Evolutionary conservation across 306 rosid genomes (phyloP), one percentile per base, ranked within the genome.

Genomic region (Abrus pulchellus): DNA sequence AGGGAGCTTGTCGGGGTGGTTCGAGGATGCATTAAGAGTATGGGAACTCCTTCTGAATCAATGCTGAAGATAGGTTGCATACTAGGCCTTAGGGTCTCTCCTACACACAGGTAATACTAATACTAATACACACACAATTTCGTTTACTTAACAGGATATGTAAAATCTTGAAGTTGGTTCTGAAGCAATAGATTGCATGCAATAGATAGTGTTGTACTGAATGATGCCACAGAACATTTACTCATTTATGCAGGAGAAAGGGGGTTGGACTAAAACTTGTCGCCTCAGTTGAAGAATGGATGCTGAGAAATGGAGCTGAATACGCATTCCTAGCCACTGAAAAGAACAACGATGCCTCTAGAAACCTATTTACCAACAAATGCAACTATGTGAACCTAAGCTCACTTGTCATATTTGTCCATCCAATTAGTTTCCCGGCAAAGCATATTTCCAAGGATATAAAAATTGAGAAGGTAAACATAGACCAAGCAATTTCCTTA

Each of bases 41-140:
- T 92, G 79, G 71, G 59, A 61, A 86, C 89, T 83, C 65, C 66
- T 48, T 78, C 82, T 71, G 90, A 90, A 49, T 81, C 82, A 62
- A 65, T 85, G 50, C 55, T 88, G 78, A 88, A 85, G 80, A 89
- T 92, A 49, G 97, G 94, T 52, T 90, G 88, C 72, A 83, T 92
- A 45, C 77, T 90, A 32, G 97, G 97, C 77, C 97, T 92, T 68
- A 84, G 94, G 27, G 94, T 92, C 64, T 90, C 97, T 76, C 94
- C 93, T 68, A 33, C 84, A 63, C 84, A 85, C 80, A 76, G 93
- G 97, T 90, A 86, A 33, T 7, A 52, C 4, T 33, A 33, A 32
- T 14, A 43, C 12, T 6, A 72, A 9, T 44, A 33, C 20, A 52
- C 4, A 6, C 34, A 9, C 30, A 29, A 27, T 54, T 75, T 44